Conservation (phyloP, 1,284 basidiomycete genomes). For the Amylostereum areolatum region DNA sequence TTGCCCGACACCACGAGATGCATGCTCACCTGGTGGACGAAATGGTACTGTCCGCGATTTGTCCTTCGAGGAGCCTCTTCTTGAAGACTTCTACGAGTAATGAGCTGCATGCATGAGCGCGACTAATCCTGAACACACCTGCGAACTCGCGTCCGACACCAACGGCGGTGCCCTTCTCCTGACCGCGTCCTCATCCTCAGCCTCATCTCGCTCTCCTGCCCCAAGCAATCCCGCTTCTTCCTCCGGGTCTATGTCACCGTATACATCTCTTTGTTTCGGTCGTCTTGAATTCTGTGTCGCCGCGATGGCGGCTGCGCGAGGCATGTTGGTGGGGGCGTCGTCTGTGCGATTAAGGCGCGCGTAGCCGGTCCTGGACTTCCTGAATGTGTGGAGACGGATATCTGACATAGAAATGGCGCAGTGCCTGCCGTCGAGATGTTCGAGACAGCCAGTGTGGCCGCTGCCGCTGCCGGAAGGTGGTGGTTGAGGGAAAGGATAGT, state of each 20-base stretch:
- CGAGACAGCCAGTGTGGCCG: too few species aligned
- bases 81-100: constrained; percentile 25
- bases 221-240: constrained; percentile 48
- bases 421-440: too few species aligned
- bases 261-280: constrained; percentile 42
- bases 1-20: too few species aligned
- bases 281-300: constrained; percentile 32
- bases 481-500: too few species aligned
- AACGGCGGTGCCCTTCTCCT: constrained; percentile 17
- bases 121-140: constrained; percentile 17
- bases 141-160: constrained; percentile 14
- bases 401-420: neutral
- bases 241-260: constrained; percentile 50
- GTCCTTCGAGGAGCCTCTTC: constrained; percentile 40
- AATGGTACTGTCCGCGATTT: constrained; percentile 77
- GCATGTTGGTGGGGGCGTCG: constrained; percentile 28
- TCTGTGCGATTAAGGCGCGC: constrained; percentile 28
- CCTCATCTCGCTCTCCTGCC: constrained; percentile 30
- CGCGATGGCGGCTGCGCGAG: constrained; percentile 29
- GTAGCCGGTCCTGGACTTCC: constrained; percentile 31
- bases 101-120: neutral
- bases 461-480: too few species aligned
- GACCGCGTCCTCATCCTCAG: constrained; percentile 22
- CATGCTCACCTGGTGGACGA: constrained; percentile 55
- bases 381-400: neutral